Conservation (phyloP, 345 rosid species). For the Sisymbrium altissimum region DNA sequence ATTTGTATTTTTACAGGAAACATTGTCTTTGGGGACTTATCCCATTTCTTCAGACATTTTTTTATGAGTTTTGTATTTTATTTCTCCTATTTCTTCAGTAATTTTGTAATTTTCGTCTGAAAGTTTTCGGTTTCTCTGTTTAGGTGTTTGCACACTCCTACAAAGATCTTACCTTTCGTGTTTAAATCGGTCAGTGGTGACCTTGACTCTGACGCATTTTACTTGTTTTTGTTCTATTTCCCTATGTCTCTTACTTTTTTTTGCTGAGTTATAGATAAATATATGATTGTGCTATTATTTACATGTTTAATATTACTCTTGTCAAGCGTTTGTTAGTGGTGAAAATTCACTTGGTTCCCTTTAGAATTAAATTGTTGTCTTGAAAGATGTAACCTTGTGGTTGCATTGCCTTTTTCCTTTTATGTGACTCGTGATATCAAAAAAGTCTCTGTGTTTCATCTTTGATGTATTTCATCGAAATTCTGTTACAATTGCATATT, state of each 20-base stretch:
- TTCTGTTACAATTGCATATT: neutral
- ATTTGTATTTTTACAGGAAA: too few species aligned
- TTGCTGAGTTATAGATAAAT: neutral
- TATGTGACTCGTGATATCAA: neutral
- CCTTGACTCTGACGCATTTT: too few species aligned
- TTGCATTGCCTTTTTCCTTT: neutral
- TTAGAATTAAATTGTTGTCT: neutral
- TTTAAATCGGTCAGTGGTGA: slow-evolving; percentile 24
- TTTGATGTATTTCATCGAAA: too few species aligned
- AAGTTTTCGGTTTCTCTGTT: slow-evolving; percentile 3
- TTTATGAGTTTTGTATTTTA: too few species aligned
- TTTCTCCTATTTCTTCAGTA: too few species aligned
- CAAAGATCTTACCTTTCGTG: slow-evolving; percentile 27
- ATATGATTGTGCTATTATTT: neutral
- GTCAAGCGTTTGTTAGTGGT: neutral
- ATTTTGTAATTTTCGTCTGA: too few species aligned
- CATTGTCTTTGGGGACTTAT: too few species aligned
- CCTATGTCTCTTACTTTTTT: neutral
- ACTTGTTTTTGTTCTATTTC: too few species aligned
- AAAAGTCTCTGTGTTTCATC: neutral
- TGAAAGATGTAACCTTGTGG: too few species aligned
- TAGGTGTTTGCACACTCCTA: slow-evolving; percentile 8
- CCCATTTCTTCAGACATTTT: too few species aligned
- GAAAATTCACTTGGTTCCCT: neutral
- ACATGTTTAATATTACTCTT: neutral